Evolutionary conservation across 345 rosid genomes (phyloP).

Genomic region (Ceriops tagal): DNA sequence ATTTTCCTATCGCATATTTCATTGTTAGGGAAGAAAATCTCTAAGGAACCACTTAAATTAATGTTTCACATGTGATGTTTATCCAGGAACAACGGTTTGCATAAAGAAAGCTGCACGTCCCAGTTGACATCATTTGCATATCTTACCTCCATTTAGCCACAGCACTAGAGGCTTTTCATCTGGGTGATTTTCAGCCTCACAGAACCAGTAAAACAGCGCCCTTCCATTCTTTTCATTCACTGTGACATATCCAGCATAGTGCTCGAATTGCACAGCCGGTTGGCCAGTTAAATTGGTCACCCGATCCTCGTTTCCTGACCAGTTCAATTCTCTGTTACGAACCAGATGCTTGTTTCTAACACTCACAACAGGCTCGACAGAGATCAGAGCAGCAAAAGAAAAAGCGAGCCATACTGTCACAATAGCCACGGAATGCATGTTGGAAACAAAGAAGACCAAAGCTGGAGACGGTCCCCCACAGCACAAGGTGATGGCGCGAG

Average conservation of each 20-base stretch:
- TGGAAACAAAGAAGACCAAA: conserved; percentile 3
- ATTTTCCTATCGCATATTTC: neutral
- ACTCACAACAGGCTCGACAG: conserved; percentile 19
- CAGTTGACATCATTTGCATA: too few relatives aligned
- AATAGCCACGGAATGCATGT: conserved; percentile 17
- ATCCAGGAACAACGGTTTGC: too few relatives aligned
- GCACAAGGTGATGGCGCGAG: conserved; percentile 17
- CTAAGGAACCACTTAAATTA: too few relatives aligned
- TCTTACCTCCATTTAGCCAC: conserved; percentile 95
- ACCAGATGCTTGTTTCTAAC: conserved; percentile 22
- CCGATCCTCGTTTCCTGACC: conserved; percentile 34
- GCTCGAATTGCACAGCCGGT: conserved; percentile 52
- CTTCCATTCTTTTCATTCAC: conserved; percentile 60
- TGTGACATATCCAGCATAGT: conserved; percentile 72
- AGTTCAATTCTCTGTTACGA: conserved; percentile 11
- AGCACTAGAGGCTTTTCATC: conserved; percentile 73
- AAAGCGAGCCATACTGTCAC: conserved; percentile 11
- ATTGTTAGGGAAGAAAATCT: too few relatives aligned
- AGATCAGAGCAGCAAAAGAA: conserved; percentile 18
- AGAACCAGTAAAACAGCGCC: conserved; percentile 90
- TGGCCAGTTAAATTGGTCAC: conserved; percentile 69
- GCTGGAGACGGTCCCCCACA: neutral
- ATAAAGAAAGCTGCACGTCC: too few relatives aligned
- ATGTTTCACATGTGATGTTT: too few relatives aligned
- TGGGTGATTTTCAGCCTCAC: conserved; percentile 53